Conservation (phyloP, 2,329 filamentous ascomycete species). For the Aspergillus novoparasiticus region DNA sequence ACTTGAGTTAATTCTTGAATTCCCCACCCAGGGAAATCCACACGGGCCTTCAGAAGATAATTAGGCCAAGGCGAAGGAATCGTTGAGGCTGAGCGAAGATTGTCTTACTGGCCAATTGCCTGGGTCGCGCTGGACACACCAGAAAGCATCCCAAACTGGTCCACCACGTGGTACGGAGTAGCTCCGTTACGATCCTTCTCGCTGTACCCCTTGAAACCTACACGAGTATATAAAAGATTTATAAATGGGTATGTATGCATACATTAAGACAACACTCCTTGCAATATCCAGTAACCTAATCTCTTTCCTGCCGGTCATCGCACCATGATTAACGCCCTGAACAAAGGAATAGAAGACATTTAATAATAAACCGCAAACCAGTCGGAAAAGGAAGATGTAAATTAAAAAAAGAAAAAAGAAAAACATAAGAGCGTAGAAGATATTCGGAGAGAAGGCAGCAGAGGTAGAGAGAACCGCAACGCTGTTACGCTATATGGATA, state of each 20-base stretch:
- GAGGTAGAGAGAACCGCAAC: no score
- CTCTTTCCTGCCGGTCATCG: conserved; percentile 34
- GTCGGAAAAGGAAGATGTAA: neutral
- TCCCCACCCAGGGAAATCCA: neutral
- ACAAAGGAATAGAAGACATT: conserved; percentile 25
- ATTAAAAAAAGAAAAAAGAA: conserved; percentile 16
- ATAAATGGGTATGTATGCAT: conserved; percentile 32
- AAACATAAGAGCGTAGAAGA: conserved; percentile 12
- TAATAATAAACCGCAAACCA: neutral
- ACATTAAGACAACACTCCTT: conserved; percentile 32
- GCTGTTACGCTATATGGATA: conserved; percentile 1
- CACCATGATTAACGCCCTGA: conserved; percentile 35
- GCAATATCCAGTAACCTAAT: conserved; percentile 34
- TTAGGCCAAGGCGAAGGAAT: neutral
- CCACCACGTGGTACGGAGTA: neutral
- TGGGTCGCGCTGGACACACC: neutral
- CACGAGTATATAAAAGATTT: conserved; percentile 6
- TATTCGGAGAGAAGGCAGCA: conserved; percentile 2
- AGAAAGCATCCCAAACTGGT: neutral
- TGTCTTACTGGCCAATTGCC: neutral
- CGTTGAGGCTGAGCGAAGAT: neutral
- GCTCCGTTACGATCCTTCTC: neutral
- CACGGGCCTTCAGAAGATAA: neutral
- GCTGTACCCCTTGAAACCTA: neutral
- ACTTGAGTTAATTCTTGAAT: neutral